Base-by-base conservation (phyloP, 208 protist genomes). In the Leishmania lainsoni region DNA sequence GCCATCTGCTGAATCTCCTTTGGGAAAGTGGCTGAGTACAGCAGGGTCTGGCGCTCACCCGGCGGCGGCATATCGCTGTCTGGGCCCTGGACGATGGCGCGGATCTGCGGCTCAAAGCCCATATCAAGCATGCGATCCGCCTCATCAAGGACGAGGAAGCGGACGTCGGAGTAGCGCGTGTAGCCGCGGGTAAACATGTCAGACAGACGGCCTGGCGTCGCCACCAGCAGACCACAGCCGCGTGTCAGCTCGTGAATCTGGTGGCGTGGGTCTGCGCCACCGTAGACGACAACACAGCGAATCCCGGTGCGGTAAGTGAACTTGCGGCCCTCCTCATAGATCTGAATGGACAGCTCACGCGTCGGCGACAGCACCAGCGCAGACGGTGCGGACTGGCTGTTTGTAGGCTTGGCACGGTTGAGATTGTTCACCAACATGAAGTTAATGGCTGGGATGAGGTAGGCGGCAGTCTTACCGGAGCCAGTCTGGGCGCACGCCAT, bases 91-190 rank as follows among this genome's bases (percentile, higher is more conserved):
- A 99, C 98, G 86, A 99, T 99, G 80, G 95, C 91, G 72, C 99
- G 98, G 78, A 99, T 99, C 91, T 99, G 99, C 54, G 98, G 98
- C 91, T 99, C 99, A 83, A 99, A 99, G 79, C 99, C 99, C 99
- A 99, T 99, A 89, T 99, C 99, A 61, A 99, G 97, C 99, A 99
- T 99, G 77, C 99, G 98, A 85, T 99, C 99, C 22, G 99, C 99
- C 90, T 99, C 99, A 87, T 99, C 99, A 22, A 99, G 92, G 17
- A 99, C 94, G 26, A 99, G 90, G 83, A 98, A 99, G 71, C 92
- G 96, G 78, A 99, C 95, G n/a, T 87, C 63, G 26, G 86, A 84
- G 69, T 99, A 94, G 72, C 89, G 88, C 29, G 99, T 90, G 78
- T 93, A 92, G 79, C 94, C 92, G 84, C 93, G 92, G 35, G 83